These are phyloP conservation scores for Nicotiana noctiflora DNA, from an alignment of 257 asterid genomes.

Conservation along the genomic window DNA sequence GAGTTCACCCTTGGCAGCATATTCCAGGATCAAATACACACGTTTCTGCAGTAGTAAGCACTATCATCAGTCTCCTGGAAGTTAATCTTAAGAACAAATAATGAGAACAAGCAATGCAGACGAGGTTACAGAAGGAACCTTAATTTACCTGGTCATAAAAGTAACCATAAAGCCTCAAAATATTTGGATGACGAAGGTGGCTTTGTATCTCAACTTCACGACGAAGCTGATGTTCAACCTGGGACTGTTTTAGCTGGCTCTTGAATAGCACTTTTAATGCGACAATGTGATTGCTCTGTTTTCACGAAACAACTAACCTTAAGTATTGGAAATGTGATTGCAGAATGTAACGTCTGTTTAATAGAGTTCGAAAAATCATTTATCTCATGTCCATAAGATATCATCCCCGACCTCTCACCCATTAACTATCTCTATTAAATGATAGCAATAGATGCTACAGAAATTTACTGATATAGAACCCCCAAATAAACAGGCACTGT, in stretches of 20 bases:
- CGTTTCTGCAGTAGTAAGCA: conserved; percentile 58
- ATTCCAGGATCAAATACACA: conserved; percentile 82
- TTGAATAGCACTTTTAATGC: conserved; percentile 88
- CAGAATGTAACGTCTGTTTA: background rate
- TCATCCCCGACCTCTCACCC: background rate
- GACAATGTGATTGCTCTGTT: conserved; percentile 83
- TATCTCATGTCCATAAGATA: background rate
- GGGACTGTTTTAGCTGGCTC: conserved; percentile 83
- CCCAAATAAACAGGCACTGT: background rate
- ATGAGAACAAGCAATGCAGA: background rate
- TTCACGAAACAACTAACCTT: background rate
- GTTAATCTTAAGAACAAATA: background rate
- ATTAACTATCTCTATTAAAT: background rate
- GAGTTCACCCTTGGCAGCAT: conserved; percentile 94
- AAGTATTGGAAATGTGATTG: background rate
- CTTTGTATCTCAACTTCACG: conserved; percentile 97
- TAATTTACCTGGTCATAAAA: conserved; percentile 74
- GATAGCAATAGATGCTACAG: background rate
- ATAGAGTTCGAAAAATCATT: background rate
- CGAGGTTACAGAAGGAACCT: background rate
- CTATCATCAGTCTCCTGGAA: conserved; percentile 6
- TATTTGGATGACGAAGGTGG: conserved; percentile 92
- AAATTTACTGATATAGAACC: background rate
- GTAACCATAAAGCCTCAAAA: conserved; percentile 84
- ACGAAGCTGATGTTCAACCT: conserved; percentile 94